Evolutionary conservation across 1,284 basidiomycete species (phyloP).

Genomic region (Marasmius sp.): DNA sequence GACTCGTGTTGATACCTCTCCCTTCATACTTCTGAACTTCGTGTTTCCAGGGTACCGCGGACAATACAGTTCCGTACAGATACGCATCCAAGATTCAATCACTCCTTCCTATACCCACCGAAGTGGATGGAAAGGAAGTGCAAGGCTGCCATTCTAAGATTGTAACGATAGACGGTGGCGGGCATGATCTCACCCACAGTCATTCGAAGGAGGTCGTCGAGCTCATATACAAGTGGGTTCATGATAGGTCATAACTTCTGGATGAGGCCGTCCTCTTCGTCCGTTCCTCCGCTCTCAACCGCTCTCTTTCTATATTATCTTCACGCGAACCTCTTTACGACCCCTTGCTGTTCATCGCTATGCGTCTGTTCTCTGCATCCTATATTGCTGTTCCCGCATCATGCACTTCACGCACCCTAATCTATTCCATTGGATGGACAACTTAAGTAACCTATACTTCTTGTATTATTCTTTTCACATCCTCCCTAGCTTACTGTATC

Average conservation of each 20-base stretch:
- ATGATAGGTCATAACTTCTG: background rate
- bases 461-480: no score
- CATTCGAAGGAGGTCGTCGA: slow-evolving; percentile 44
- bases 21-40: background rate
- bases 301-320: background rate
- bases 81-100: slow-evolving; percentile 54
- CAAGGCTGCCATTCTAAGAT: slow-evolving; percentile 40
- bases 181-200: slow-evolving; percentile 64
- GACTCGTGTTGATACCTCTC: slow-evolving; percentile 20
- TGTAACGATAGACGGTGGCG: slow-evolving; percentile 56
- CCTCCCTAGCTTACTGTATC: no score
- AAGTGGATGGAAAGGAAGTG: background rate
- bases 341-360: no score
- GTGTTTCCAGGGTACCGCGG: slow-evolving; percentile 57
- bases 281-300: background rate
- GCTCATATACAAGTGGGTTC: slow-evolving; percentile 6
- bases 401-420: no score
- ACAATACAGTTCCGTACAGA: slow-evolving; percentile 61
- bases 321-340: no score
- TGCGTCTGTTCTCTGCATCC: no score
- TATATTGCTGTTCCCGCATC: no score
- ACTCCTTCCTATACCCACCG: slow-evolving; percentile 42
- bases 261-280: background rate
- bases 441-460: no score
- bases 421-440: no score